A percentile compares a stretch with the other conserved stretches of the same genome.
phyloP scores from a whole-genome alignment of 805 yeast species.

The Candida gorgasii region DNA sequence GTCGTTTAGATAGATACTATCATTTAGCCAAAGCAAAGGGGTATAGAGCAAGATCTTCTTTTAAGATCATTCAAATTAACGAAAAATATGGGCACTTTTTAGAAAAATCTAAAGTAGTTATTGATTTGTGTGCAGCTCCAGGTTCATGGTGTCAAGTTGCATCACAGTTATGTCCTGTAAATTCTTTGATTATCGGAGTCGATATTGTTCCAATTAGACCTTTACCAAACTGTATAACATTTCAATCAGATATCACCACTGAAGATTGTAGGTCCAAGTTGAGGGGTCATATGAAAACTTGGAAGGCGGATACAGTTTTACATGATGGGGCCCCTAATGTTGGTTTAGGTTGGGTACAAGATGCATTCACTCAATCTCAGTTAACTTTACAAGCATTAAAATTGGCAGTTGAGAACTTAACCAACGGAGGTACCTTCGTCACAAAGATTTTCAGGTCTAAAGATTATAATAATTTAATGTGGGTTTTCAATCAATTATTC shows the following conservation, averaged over 20 bases:
- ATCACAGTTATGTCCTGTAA: conserved; percentile 85
- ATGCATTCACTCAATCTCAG: conserved; percentile 97
- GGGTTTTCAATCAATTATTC: conserved; percentile 96
- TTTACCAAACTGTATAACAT: conserved; percentile 91
- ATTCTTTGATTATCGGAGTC: conserved; percentile 95
- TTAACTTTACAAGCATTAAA: conserved; percentile 90
- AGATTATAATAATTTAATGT: conserved; percentile 93
- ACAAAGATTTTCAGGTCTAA: conserved; percentile 98
- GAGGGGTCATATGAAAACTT: conserved; percentile 94
- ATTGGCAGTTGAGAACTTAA: conserved; percentile 89
- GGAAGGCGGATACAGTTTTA: conserved; percentile 97
- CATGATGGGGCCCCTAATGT: conserved; percentile 99
- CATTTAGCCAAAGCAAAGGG: conserved; percentile 97
- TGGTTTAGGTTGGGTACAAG: conserved; percentile 99
- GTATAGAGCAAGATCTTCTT: conserved; percentile 97
- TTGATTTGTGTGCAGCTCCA: conserved; percentile 98
- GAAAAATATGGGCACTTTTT: conserved; percentile 95
- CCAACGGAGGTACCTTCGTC: conserved; percentile 91
- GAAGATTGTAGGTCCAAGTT: conserved; percentile 95
- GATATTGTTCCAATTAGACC: conserved; percentile 97
- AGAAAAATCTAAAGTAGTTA: conserved; percentile 92
- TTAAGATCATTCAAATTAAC: conserved; percentile 90
- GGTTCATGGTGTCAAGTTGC: conserved; percentile 97
- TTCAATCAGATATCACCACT: conserved; percentile 96
- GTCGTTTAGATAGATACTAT: conserved; percentile 98